These are phyloP conservation scores for Penicillium sp. DNA, from an alignment of 2,329 filamentous ascomycete species.

Conservation along the genomic window DNA sequence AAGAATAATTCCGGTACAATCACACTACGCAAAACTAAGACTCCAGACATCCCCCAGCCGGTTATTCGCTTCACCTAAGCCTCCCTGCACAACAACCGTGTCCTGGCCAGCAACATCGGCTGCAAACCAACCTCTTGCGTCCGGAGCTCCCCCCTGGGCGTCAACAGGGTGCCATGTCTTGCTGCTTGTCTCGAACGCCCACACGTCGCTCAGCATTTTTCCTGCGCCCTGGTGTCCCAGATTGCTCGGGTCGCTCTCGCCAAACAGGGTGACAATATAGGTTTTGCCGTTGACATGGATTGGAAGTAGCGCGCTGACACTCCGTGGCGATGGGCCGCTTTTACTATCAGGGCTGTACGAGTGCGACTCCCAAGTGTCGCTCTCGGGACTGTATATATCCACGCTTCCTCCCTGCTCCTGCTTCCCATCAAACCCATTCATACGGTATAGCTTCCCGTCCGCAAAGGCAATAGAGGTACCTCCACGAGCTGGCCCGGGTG, in stretches of 20 bases:
- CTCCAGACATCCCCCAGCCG: constrained; percentile 50
- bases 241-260: constrained; percentile 51
- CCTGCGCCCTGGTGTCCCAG: constrained; percentile 54
- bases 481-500: constrained; percentile 63
- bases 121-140: constrained; percentile 52
- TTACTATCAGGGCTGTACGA: constrained; percentile 38
- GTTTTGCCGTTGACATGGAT: constrained; percentile 31
- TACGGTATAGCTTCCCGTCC: constrained; percentile 66
- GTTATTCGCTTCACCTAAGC: constrained; percentile 51
- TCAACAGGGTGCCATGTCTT: constrained; percentile 33
- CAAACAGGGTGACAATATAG: constrained; percentile 50
- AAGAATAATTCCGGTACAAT: no score
- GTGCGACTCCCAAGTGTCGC: constrained; percentile 37
- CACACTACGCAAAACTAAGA: constrained; percentile 4
- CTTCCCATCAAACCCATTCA: constrained; percentile 73
- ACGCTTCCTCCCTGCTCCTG: constrained; percentile 66
- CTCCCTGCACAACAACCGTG: constrained; percentile 47
- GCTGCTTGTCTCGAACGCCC: constrained; percentile 41
- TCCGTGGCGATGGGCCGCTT: constrained; percentile 46
- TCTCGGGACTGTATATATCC: constrained; percentile 53
- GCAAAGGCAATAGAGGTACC: constrained; percentile 65
- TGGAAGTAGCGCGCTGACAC: constrained; percentile 47
- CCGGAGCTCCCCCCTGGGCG: constrained; percentile 27
- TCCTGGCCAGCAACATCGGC: constrained; percentile 40
- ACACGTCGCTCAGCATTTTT: constrained; percentile 53